A percentile compares a stretch with the other conserved stretches of the same genome.
Evolutionary conservation across 1,139 yeast species (phyloP).

Genomic region (Nematodospora anomalae): DNA sequence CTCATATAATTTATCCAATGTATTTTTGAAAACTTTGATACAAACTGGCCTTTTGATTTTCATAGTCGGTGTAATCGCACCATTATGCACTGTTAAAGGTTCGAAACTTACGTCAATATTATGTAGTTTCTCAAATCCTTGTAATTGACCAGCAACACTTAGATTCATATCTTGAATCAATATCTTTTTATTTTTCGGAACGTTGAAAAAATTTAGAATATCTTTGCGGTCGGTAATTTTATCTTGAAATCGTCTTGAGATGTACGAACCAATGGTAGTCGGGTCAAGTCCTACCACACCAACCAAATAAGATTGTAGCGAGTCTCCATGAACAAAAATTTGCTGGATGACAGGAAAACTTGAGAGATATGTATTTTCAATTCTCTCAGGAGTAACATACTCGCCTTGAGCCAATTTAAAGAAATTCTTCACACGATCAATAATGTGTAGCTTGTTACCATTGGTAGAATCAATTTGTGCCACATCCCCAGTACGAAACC

Average conservation of each 20-base stretch:
- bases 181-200: conserved; percentile 26
- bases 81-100: conserved; percentile 64
- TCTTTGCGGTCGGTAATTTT: conserved; percentile 22
- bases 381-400: conserved; percentile 44
- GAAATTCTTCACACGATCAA: conserved; percentile 46
- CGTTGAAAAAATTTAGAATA: conserved; percentile 28
- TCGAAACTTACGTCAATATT: conserved; percentile 61
- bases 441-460: conserved; percentile 29
- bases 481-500: conserved; percentile 45
- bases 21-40: conserved; percentile 46
- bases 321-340: conserved; percentile 57
- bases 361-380: conserved; percentile 40
- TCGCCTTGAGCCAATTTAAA: conserved; percentile 49
- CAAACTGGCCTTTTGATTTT: conserved; percentile 69
- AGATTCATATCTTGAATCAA: conserved; percentile 31
- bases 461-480: conserved; percentile 26
- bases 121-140: conserved; percentile 64
- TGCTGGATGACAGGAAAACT: conserved; percentile 34
- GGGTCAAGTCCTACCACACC: conserved; percentile 60
- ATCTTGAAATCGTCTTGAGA: conserved; percentile 19
- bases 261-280: conserved; percentile 17
- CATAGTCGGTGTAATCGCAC: conserved; percentile 72
- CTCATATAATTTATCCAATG: conserved; percentile 54
- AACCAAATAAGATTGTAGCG: conserved; percentile 58
- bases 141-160: conserved; percentile 25